Evolutionary conservation across 306 rosid species (phyloP), one percentile per base, ranked within the genome.

Genomic region (Citrullus mucosospermus): DNA sequence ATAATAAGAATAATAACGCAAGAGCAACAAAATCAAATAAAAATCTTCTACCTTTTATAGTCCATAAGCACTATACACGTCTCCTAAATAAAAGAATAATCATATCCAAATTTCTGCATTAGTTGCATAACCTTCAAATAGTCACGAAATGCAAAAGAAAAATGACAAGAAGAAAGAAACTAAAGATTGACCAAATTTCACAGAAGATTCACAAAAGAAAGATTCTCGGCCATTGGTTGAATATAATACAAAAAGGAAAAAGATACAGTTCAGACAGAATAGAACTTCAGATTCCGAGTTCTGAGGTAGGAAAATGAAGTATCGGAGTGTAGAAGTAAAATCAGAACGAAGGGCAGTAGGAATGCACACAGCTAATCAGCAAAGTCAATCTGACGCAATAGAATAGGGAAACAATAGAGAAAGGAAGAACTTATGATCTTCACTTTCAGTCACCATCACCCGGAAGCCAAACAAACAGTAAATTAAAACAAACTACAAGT

Each of bases 381-480:
- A 36, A 8, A 39, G 53, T 32, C 39, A 38, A 11, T 11, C 50
- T 34, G 6, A 73, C 59, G 16, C 77, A 16, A 50, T 12, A 13
- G 76, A 70, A 41, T 4, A 18, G 15, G 75, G 32, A 41, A 41
- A 68, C 74, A 39, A 6, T 12, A 69, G 38, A 15, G 38, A 51
- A 73, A 50, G 28, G 60, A 48, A 18, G 71, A 22, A 80, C 28
- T 22, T 54, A 34, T 20, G 20, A 16, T 63, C 58, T 61, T 53
- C 56, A 44, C 44, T 65, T 36, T 78, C 82, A 78, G 61, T 58
- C 68, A 76, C 0, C 18, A 2, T 74, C 78, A 78, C 63, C 84
- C 82, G 46, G 76, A 39, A 80, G 69, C 68, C 81, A 86, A 85
- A 76, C 84, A 84, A 80, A 61, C 41, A 4, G 57, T 20, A 59